phyloP scores from a whole-genome alignment of 306 rosid genomes.

The Cercis canadensis region DNA sequence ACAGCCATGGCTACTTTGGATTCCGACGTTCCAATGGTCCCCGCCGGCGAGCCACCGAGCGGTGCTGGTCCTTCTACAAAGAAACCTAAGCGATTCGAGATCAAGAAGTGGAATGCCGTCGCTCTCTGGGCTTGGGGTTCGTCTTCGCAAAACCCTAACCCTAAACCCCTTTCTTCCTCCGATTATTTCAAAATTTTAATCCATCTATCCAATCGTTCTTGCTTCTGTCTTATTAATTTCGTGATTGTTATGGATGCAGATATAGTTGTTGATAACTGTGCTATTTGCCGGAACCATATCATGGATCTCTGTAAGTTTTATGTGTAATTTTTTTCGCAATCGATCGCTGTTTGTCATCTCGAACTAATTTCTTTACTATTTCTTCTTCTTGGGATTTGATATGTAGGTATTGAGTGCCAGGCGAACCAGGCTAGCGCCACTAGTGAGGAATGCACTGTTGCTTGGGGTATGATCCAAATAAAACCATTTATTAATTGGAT shows the following conservation, averaged over 20 bases:
- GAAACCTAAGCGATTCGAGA: constrained; percentile 83
- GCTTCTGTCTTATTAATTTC: not conserved
- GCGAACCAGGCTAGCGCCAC: constrained; percentile 73
- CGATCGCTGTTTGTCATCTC: not conserved
- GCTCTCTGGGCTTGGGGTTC: constrained; percentile 97
- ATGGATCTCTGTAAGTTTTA: constrained; percentile 82
- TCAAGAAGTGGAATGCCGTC: constrained; percentile 94
- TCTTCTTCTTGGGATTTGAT: not conserved
- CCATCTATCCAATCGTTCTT: not conserved
- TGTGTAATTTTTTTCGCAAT: not conserved
- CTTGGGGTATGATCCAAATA: constrained; percentile 49
- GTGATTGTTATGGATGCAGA: constrained; percentile 47
- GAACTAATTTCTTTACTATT: not conserved
- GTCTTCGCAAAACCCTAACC: constrained; percentile 36
- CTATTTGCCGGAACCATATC: constrained; percentile 91
- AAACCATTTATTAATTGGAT: too few relatives aligned
- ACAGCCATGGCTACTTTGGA: constrained; percentile 65
- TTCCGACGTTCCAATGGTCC: constrained; percentile 73
- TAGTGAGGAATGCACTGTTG: constrained; percentile 59
- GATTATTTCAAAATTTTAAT: not conserved
- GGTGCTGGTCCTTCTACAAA: constrained; percentile 57
- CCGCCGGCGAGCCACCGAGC: constrained; percentile 69
- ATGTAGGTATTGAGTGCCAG: constrained; percentile 87
- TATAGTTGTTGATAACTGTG: constrained; percentile 91
- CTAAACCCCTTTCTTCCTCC: not conserved